These are phyloP conservation scores for Nematocida minor DNA, from an alignment of 371 early-diverging fungal species.

Conservation along the genomic window DNA sequence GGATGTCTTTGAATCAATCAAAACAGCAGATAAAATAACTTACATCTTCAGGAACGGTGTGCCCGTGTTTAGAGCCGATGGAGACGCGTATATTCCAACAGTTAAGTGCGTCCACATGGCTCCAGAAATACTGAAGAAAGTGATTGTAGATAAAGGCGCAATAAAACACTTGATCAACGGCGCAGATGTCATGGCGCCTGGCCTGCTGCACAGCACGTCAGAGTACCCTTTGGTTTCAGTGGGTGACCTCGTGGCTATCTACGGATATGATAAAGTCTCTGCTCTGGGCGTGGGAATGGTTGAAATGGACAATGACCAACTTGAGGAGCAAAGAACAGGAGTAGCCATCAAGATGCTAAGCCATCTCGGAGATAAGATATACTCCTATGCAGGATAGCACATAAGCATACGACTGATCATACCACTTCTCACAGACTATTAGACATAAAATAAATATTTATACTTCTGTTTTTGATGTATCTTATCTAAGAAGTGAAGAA, in stretches of 20 bases:
- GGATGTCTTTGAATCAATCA: constrained; percentile 23
- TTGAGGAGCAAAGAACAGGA: constrained; percentile 12
- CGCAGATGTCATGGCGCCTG: constrained; percentile 65
- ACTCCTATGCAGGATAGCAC: constrained; percentile 13
- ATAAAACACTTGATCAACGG: constrained; percentile 58
- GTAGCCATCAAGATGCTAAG: constrained; percentile 24
- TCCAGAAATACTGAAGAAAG: constrained; percentile 30
- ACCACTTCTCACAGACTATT: no score
- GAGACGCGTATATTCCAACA: not conserved
- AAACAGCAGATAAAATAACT: not conserved
- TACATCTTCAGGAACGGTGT: constrained; percentile 15
- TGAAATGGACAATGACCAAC: constrained; percentile 8
- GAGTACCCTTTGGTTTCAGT: constrained; percentile 15
- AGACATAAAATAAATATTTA: no score
- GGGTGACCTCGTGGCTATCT: constrained; percentile 28
- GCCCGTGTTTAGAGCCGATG: not conserved
- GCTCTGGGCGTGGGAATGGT: constrained; percentile 28
- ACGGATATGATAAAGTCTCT: constrained; percentile 25
- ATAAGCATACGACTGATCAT: no score
- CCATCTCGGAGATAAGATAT: constrained; percentile 23
- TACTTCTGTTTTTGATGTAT: no score
- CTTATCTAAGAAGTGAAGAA: no score
- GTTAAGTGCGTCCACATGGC: constrained; percentile 36
- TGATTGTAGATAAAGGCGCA: constrained; percentile 62
- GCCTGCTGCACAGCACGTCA: constrained; percentile 41